Percentiles rank a stretch among this genome's conserved stretches.
Conservation (phyloP, 2,329 filamentous ascomycete species). For the Ustulina deusta region DNA sequence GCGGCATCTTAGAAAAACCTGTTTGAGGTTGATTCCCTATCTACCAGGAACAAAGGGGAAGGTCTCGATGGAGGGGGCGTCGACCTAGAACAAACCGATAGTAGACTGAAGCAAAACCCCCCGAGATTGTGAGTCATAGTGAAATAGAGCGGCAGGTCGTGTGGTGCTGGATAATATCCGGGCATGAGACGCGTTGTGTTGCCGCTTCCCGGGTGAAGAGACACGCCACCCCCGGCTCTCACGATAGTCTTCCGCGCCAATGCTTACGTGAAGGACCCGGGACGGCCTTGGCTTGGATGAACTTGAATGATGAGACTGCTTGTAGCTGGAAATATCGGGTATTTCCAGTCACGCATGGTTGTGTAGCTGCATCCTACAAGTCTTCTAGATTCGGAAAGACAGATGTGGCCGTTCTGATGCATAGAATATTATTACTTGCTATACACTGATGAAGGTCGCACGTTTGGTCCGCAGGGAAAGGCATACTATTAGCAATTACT, state of each 20-base stretch:
- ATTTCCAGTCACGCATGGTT: background rate
- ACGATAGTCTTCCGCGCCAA: constrained; percentile 2
- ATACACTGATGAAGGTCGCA: background rate
- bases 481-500: background rate
- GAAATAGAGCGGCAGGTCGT: constrained; percentile 5
- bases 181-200: constrained; percentile 31
- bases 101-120: background rate
- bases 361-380: background rate
- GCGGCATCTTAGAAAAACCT: constrained; percentile 19
- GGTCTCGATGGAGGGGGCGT: constrained; percentile 22
- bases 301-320: constrained; percentile 12
- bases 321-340: background rate
- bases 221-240: constrained; percentile 5
- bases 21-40: background rate
- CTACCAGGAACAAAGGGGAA: constrained; percentile 3
- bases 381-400: constrained; percentile 6
- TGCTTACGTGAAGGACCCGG: background rate
- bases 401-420: background rate
- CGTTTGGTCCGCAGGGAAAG: background rate
- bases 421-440: background rate
- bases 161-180: constrained; percentile 33
- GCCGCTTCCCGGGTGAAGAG: constrained; percentile 31
- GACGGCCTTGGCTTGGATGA: constrained; percentile 1
- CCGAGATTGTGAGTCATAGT: background rate
- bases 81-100: constrained; percentile 19